Base-by-base conservation (phyloP, 1,139 yeast genomes). In the Fermentozyma sake region DNA sequence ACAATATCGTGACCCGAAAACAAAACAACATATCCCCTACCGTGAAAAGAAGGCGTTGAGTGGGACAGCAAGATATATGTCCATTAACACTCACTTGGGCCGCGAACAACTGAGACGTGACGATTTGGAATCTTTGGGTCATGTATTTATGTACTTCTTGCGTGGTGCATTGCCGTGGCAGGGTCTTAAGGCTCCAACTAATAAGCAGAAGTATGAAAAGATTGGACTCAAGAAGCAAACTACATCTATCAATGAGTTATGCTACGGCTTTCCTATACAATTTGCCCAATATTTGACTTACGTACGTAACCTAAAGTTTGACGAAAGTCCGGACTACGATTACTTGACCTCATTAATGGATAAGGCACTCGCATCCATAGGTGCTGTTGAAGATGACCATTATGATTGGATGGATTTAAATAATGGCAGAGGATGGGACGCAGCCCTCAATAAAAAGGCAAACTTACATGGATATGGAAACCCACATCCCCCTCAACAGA, bases 391-490 rank as follows among this genome's bases (percentile, higher is more conserved):
- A 10, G 76, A 72, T 20, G 87, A 79, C 51, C 80, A 79, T 46
- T 82, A 79, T 46, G 93, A 82, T 51, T 82, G 93, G 93, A 80
- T 81, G 89, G 79, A 78, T 43, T 59, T 82, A 41, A 82, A 82
- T 46, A 79, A 79, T 25, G 93, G 93, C 29, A 72, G 74, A 48
- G 93, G 93, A 22, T 82, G 91, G 91, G 93, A 82, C 56, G 74
- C 82, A 15, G 63, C 82, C 5, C 73, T 81, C 39, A 82, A 81
- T 51, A 82, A 80, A 50, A 82, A 81, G 52, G 86, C 91, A 32
- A 82, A 82, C 44, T 57, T 82, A 35, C 91, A 82, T 54, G 93
- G 93, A 8, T 82, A 82, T 50, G 85, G 85, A 4, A 77, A 77
- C 42, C 84, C 84, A 19, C 76, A 72, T 38, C 83, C 83, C 13